A percentile compares a stretch with the other conserved stretches of the same genome.
phyloP scores from a whole-genome alignment of 2,329 filamentous ascomycete species.

The Lasiodiplodia sp. region DNA sequence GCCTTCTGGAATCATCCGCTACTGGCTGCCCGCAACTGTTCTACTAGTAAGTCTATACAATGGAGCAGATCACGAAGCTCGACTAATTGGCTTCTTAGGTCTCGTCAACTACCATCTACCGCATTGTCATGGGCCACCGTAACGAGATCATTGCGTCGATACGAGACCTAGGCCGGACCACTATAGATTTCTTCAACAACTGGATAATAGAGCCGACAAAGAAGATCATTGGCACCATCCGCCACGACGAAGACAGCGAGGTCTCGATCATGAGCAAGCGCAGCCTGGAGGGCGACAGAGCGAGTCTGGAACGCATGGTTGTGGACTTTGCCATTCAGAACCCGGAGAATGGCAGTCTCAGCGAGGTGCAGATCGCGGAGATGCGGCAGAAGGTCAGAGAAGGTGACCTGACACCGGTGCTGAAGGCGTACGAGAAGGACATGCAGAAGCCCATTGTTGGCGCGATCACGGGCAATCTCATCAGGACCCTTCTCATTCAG shows the following conservation, averaged over 20 bases:
- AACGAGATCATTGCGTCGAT: slow-evolving; percentile 84
- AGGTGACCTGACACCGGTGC: slow-evolving; percentile 89
- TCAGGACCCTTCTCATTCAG: slow-evolving; percentile 91
- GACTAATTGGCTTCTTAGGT: slow-evolving; percentile 20
- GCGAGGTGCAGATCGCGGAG: slow-evolving; percentile 72
- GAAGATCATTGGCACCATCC: slow-evolving; percentile 88
- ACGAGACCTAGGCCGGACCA: slow-evolving; percentile 76
- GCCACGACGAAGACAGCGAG: slow-evolving; percentile 89
- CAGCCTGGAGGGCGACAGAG: slow-evolving; percentile 86
- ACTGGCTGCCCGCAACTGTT: slow-evolving; percentile 81
- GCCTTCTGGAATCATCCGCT: slow-evolving; percentile 77
- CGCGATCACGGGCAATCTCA: slow-evolving; percentile 82
- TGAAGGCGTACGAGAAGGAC: slow-evolving; percentile 90
- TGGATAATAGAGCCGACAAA: slow-evolving; percentile 89
- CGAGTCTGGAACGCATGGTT: slow-evolving; percentile 96
- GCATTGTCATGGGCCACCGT: slow-evolving; percentile 75
- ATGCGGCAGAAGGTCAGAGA: slow-evolving; percentile 84
- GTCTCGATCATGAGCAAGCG: slow-evolving; percentile 97
- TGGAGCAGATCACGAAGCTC: slow-evolving; percentile 30
- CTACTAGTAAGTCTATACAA: slow-evolving; percentile 55
- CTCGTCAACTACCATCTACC: slow-evolving; percentile 86
- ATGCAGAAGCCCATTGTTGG: slow-evolving; percentile 82
- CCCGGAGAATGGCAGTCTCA: slow-evolving; percentile 68
- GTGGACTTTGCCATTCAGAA: slow-evolving; percentile 92
- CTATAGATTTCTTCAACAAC: slow-evolving; percentile 91